These are phyloP conservation scores for Globisporangium alternatum DNA, from an alignment of 352 stramenopile species.

Conservation along the genomic window DNA sequence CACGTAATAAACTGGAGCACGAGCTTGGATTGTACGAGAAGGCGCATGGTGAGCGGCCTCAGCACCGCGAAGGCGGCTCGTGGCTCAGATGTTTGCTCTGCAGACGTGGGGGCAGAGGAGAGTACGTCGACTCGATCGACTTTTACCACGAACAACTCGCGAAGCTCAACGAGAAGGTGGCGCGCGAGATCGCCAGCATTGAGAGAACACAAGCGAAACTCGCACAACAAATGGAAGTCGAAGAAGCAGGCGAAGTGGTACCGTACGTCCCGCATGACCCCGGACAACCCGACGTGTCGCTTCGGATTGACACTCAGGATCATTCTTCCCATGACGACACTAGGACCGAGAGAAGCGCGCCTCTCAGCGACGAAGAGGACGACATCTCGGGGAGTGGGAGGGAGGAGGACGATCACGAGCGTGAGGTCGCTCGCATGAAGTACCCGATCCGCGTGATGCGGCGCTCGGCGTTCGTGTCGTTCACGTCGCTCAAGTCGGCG, in stretches of 20 bases:
- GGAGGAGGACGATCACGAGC: slow-evolving; percentile 47
- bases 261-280: slow-evolving; percentile 10
- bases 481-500: slow-evolving; percentile 65
- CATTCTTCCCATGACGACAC: slow-evolving; percentile 25
- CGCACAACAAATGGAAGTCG: slow-evolving; percentile 33
- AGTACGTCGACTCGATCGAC: slow-evolving; percentile 58
- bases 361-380: slow-evolving; percentile 12
- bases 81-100: slow-evolving; percentile 42
- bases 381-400: slow-evolving; percentile 23
- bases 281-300: slow-evolving; percentile 2
- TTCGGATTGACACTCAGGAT: slow-evolving; percentile 1
- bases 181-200: slow-evolving; percentile 60
- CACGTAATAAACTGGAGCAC: slow-evolving; percentile 50
- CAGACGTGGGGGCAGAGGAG: slow-evolving; percentile 30
- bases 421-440: slow-evolving; percentile 42
- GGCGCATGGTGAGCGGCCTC: slow-evolving; percentile 31
- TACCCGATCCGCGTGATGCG: slow-evolving; percentile 65
- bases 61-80: slow-evolving; percentile 44
- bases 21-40: slow-evolving; percentile 45
- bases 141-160: slow-evolving; percentile 52
- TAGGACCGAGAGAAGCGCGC: not conserved
- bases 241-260: slow-evolving; percentile 21
- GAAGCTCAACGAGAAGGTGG: slow-evolving; percentile 56
- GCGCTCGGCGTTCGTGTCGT: slow-evolving; percentile 71
- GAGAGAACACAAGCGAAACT: slow-evolving; percentile 53